Conservation (phyloP, 768 basidiomycete species). For the Suillus variegatus region DNA sequence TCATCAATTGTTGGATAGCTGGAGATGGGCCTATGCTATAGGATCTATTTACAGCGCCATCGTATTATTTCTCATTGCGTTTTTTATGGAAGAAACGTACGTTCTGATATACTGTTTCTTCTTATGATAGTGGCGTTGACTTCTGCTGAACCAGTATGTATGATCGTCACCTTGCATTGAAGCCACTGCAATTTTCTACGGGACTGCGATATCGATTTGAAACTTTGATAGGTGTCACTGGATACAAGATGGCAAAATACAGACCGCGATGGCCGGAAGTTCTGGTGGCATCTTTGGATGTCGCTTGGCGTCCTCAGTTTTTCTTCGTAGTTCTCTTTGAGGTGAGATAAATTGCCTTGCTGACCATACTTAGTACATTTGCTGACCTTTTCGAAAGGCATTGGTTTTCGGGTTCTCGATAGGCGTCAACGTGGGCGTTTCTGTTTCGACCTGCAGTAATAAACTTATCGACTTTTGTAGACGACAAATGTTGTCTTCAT, state of each 20-base stretch:
- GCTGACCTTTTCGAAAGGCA: slow-evolving; percentile 26
- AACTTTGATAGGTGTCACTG: slow-evolving; percentile 51
- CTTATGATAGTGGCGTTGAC: not conserved
- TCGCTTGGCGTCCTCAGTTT: slow-evolving; percentile 54
- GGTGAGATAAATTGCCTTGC: slow-evolving; percentile 19
- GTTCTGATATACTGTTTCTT: not conserved
- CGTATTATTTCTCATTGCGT: slow-evolving; percentile 46
- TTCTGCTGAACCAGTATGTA: slow-evolving; percentile 39
- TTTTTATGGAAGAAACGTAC: slow-evolving; percentile 55
- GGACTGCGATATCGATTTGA: slow-evolving; percentile 44
- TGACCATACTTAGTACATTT: not conserved
- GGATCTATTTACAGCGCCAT: slow-evolving; percentile 48
- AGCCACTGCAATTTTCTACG: slow-evolving; percentile 19
- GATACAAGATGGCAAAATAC: slow-evolving; percentile 44
- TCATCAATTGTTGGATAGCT: slow-evolving; percentile 27
- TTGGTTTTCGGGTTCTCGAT: slow-evolving; percentile 51
- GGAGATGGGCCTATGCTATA: slow-evolving; percentile 55
- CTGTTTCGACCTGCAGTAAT: not conserved
- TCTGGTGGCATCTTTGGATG: slow-evolving; percentile 33
- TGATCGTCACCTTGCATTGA: slow-evolving; percentile 36
- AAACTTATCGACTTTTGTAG: slow-evolving; percentile 20
- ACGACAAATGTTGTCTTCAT: slow-evolving; percentile 59
- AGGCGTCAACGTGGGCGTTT: slow-evolving; percentile 41
- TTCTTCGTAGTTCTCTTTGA: slow-evolving; percentile 41
- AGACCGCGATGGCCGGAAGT: slow-evolving; percentile 42